These are phyloP conservation scores for Xanthoparmelia taractica DNA, from an alignment of 495 filamentous ascomycete genomes.

Conservation along the genomic window DNA sequence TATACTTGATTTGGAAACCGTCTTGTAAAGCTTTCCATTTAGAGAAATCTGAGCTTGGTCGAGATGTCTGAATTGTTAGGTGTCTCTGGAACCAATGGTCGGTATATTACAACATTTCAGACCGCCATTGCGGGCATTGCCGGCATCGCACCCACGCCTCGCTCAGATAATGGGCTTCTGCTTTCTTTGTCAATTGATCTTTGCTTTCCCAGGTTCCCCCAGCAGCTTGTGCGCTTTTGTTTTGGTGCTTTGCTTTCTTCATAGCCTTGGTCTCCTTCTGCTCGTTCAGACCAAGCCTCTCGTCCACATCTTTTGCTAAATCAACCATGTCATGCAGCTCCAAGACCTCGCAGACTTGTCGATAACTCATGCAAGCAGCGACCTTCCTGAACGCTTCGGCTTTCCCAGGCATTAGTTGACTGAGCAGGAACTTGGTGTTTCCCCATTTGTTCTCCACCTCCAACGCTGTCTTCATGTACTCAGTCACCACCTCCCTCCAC, in stretches of 20 bases:
- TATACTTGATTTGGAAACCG: not conserved
- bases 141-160: conserved; percentile 19
- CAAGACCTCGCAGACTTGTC: conserved; percentile 53
- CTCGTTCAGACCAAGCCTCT: conserved; percentile 49
- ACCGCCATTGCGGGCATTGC: conserved; percentile 18
- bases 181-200: conserved; percentile 22
- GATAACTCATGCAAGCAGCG: conserved; percentile 53
- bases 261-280: conserved; percentile 42
- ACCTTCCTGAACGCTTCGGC: conserved; percentile 47
- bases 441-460: conserved; percentile 75
- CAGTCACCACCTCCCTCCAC: conserved; percentile 67
- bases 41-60: not conserved
- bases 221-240: conserved; percentile 35
- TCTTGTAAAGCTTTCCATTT: not conserved
- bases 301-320: conserved; percentile 54
- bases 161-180: conserved; percentile 31
- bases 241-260: conserved; percentile 42
- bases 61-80: not conserved
- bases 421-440: conserved; percentile 88
- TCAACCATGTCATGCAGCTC: conserved; percentile 52
- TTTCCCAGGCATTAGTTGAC: conserved; percentile 79
- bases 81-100: not conserved
- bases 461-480: conserved; percentile 63
- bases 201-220: conserved; percentile 29
- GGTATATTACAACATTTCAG: conserved; percentile 1